phyloP scores from a whole-genome alignment of 2,329 filamentous ascomycete species.

The Sporothrix euskadiensis region DNA sequence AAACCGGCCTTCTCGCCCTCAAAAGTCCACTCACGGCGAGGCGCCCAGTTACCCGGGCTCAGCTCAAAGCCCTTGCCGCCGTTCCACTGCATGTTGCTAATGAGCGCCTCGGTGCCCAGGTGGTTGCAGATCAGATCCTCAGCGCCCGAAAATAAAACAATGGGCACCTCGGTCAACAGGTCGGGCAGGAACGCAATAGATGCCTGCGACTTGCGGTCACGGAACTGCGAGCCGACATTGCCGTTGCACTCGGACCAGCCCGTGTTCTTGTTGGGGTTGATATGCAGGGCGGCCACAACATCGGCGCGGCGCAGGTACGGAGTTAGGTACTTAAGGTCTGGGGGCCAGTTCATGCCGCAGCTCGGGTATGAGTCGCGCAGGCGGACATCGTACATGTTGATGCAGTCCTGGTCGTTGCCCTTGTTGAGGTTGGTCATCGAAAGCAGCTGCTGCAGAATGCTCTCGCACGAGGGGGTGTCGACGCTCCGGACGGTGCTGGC shows the following conservation, averaged over 20 bases:
- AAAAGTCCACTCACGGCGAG: constrained; percentile 91
- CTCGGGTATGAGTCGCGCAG: constrained; percentile 75
- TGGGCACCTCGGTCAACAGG: constrained; percentile 72
- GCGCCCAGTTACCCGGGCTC: constrained; percentile 83
- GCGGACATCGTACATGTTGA: constrained; percentile 97
- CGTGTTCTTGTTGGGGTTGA: constrained; percentile 76
- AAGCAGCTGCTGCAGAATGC: constrained; percentile 72
- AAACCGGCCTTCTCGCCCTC: constrained; percentile 85
- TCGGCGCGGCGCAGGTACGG: constrained; percentile 84
- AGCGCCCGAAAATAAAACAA: constrained; percentile 88
- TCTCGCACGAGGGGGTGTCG: constrained; percentile 71
- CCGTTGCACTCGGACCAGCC: constrained; percentile 93
- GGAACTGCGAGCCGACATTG: constrained; percentile 72
- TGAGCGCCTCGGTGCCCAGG: constrained; percentile 86
- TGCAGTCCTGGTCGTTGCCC: constrained; percentile 60
- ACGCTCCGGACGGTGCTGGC: constrained; percentile 56
- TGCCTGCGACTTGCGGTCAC: constrained; percentile 68
- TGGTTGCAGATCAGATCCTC: constrained; percentile 98
- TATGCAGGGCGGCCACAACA: constrained; percentile 76
- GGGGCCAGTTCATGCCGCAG: constrained; percentile 98
- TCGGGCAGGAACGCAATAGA: constrained; percentile 74
- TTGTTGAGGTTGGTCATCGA: constrained; percentile 57
- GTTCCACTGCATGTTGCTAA: constrained; percentile 88
- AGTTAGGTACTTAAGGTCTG: constrained; percentile 73
- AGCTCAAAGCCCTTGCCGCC: constrained; percentile 88